Base-by-base conservation (phyloP, 2,329 filamentous ascomycete genomes). In the Fusarium sp. region DNA sequence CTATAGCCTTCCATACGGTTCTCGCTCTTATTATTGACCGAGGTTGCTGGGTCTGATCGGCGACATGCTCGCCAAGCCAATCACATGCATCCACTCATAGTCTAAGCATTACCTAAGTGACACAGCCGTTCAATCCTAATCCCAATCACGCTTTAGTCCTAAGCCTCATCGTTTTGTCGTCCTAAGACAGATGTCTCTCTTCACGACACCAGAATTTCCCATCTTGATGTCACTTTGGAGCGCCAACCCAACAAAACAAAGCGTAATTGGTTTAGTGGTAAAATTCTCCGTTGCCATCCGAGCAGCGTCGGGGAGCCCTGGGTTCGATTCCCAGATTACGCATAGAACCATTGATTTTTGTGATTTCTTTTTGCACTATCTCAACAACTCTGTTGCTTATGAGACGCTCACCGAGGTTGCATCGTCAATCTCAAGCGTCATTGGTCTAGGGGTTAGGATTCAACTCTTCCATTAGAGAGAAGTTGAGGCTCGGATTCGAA, bases 221-320 rank as follows among this genome's bases (percentile, higher is more conserved):
- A 18, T 37, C 35, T 37, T 18, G 6, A 8, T 1, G 6, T 37
- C 14, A 37, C 1, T 37, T 18, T 18, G 35, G 14, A 37, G 35
- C 16, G 3, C 4, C 2, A 5, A 3, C 2, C 11, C 29, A 56
- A 37, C 29, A 37, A 29, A 16, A 9, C 52, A 22, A 54, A 39
- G 71, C 71, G 71, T 74, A 74, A 74, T 74, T 74, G 71, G 71
- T 74, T 74, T 74, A 74, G 71, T 74, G 71, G 71, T 74, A 74
- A 74, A 74, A 74, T 74, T 74, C 71, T 74, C 71, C 71, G 71
- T 74, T 74, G 71, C 71, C 67, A 74, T 73, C 20, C 48, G 64
- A 64, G 67, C 9, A 70, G 9, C 31, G 43, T 73, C 70, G 63
- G 71, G 70, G 71, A 73, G 71, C 71, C 71, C 71, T 68, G 71